Base-by-base conservation (phyloP, 805 yeast genomes). In the Deakozyma indianensis region DNA sequence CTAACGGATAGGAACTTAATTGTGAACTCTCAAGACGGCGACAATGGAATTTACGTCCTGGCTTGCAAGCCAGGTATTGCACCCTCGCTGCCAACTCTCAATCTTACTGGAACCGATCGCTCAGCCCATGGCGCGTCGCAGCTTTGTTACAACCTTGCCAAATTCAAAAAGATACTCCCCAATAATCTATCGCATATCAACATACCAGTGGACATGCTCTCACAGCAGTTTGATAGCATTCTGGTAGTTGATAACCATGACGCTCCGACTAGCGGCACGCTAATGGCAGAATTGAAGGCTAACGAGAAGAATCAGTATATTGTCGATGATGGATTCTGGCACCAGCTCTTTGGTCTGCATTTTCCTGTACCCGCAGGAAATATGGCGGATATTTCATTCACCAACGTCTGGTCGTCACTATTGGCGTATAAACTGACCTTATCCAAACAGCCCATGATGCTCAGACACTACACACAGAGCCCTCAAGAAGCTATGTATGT, bases 401-500 rank as follows among this genome's bases (percentile, higher is more conserved):
- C 38, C 5, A 7, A 32, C 11, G 18, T 32, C 7, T 32, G 38
- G 38, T 32, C 38, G 5, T 32, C 38, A 11, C 38, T 32, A 9
- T n/a, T 32, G 38, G 38, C 38, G 11, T 32, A 32, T n/a, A 32
- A 32, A n/a, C 38, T 32, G 38, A 32, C 38, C 18, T 20, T 32
- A 5, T 32, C 38, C 38, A 32, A 32, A n/a, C 7, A 32, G 18
- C 38, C 38, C 9, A 32, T 32, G 38, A 32, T 32, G 38, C 18
- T 32, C 5, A 14, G 38, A 7, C 18, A 32, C 18, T 32, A 32
- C 18, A 32, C 38, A 14, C 38, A 32, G 18, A 32, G 18, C 38
- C 18, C 38, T 14, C 38, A 32, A n/a, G 38, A 32, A n/a, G 11
- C 38, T 7, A 32, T n/a, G 38, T 32, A 32, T 32, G 38, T 32